Percentiles rank a stretch among this genome's conserved stretches.
Evolutionary conservation across 352 stramenopile species (phyloP).

Genomic region (Pythium graminicola): DNA sequence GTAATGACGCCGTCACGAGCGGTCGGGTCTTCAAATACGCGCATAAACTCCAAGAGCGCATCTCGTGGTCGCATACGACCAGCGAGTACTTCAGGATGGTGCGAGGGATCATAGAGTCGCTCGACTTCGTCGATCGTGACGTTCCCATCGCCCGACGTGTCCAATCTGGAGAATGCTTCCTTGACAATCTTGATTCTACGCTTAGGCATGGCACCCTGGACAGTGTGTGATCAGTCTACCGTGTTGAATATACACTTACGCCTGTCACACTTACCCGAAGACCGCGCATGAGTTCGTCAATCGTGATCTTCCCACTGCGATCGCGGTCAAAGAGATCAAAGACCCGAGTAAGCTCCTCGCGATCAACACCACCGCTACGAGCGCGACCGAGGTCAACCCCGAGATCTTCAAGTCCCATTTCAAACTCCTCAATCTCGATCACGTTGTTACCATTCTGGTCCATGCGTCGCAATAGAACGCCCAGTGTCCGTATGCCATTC

Average conservation of each 20-base stretch:
- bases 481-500: constrained; percentile 67
- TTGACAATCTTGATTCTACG: constrained; percentile 76
- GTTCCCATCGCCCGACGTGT: constrained; percentile 54
- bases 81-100: constrained; percentile 77
- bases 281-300: constrained; percentile 86
- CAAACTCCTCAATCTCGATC: constrained; percentile 69
- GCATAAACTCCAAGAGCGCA: constrained; percentile 78
- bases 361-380: constrained; percentile 19
- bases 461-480: constrained; percentile 64
- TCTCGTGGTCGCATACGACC: constrained; percentile 50
- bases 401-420: constrained; percentile 42
- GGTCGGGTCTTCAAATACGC: constrained; percentile 46
- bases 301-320: constrained; percentile 72
- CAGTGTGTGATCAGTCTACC: background rate
- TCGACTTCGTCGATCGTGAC: constrained; percentile 71
- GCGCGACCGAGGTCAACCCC: constrained; percentile 22
- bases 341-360: constrained; percentile 37
- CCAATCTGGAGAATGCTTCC: constrained; percentile 70
- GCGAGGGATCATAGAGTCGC: constrained; percentile 61
- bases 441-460: constrained; percentile 72
- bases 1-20: constrained; percentile 53
- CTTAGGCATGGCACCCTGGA: constrained; percentile 68
- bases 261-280: constrained; percentile 60
- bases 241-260: background rate
- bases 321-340: constrained; percentile 82